A percentile compares a stretch with the other conserved stretches of the same genome.
phyloP scores from a whole-genome alignment of 805 yeast genomes.

The Teunomyces funiuensis region DNA sequence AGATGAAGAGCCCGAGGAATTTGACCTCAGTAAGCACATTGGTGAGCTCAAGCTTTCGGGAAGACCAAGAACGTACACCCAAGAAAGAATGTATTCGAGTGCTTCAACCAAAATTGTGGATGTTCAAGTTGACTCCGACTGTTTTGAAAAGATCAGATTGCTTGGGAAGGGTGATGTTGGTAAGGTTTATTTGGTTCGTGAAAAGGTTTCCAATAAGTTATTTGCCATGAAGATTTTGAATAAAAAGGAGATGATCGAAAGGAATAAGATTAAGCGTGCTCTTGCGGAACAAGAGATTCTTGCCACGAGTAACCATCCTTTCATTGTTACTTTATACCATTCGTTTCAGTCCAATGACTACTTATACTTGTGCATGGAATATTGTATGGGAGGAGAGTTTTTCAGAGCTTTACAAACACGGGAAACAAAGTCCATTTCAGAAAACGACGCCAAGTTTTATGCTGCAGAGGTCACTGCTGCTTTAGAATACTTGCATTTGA shows the following conservation, averaged over 20 bases:
- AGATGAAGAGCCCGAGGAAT: conserved; percentile 30
- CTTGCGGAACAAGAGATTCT: conserved; percentile 95
- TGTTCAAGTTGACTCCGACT: conserved; percentile 80
- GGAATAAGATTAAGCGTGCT: conserved; percentile 93
- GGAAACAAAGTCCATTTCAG: conserved; percentile 78
- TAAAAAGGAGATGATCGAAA: conserved; percentile 90
- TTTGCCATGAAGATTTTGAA: conserved; percentile 92
- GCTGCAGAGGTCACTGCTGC: conserved; percentile 98
- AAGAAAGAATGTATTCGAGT: conserved; percentile 64
- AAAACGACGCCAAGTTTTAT: conserved; percentile 87
- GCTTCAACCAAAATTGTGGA: conserved; percentile 72
- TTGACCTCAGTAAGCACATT: conserved; percentile 42
- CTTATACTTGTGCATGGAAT: conserved; percentile 94
- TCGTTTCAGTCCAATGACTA: conserved; percentile 94
- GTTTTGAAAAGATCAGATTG: conserved; percentile 86
- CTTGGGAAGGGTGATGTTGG: conserved; percentile 98
- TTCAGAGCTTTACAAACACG: conserved; percentile 94
- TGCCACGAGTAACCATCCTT: conserved; percentile 95
- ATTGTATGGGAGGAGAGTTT: conserved; percentile 99
- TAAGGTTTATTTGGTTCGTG: conserved; percentile 87
- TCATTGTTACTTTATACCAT: conserved; percentile 93
- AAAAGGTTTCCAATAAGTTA: conserved; percentile 67
- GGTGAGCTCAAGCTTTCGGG: conserved; percentile 40
- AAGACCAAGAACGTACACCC: conserved; percentile 41
- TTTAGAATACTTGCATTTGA: conserved; percentile 87